Percentiles rank a stretch among this genome's conserved stretches.
Evolutionary conservation across 2,329 filamentous ascomycete genomes (phyloP).

Genomic region (Thielaviopsis ethacetica): DNA sequence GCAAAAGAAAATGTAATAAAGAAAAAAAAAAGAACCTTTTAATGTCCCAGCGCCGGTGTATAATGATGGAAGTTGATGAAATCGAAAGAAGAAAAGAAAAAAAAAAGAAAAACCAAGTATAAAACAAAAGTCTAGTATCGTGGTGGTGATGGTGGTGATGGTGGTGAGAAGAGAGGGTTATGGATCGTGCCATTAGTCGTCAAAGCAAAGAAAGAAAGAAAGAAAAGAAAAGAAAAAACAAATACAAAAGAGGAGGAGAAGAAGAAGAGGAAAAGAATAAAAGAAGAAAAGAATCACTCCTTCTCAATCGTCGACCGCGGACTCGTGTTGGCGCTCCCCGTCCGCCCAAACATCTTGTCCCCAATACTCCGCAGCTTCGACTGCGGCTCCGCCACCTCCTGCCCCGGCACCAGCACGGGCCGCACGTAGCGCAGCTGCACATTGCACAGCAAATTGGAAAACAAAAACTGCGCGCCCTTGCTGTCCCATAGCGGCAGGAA

Average conservation of each 20-base stretch:
- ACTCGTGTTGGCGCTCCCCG: constrained; percentile 26
- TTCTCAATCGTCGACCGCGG: constrained; percentile 36
- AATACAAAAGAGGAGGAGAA: constrained; percentile 12
- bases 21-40: not conserved
- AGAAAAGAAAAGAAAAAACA: constrained; percentile 16
- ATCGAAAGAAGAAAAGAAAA: constrained; percentile 14
- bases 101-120: not conserved
- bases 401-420: constrained; percentile 32
- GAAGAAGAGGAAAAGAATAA: constrained; percentile 11
- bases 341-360: constrained; percentile 40
- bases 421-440: constrained; percentile 50
- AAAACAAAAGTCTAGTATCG: too few species aligned
- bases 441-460: constrained; percentile 85
- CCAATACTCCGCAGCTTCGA: constrained; percentile 39
- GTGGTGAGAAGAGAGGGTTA: not conserved
- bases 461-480: constrained; percentile 82
- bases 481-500: constrained; percentile 79
- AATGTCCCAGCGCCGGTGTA: not conserved
- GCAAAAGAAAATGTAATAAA: not conserved
- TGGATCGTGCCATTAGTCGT: not conserved
- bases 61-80: not conserved
- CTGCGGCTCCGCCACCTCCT: constrained; percentile 18
- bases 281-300: constrained; percentile 16
- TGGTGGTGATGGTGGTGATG: not conserved
- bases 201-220: constrained; percentile 16